These are phyloP conservation scores for Casaregolazyma lundiana DNA, from an alignment of 1,139 yeast genomes.

Conservation along the genomic window DNA sequence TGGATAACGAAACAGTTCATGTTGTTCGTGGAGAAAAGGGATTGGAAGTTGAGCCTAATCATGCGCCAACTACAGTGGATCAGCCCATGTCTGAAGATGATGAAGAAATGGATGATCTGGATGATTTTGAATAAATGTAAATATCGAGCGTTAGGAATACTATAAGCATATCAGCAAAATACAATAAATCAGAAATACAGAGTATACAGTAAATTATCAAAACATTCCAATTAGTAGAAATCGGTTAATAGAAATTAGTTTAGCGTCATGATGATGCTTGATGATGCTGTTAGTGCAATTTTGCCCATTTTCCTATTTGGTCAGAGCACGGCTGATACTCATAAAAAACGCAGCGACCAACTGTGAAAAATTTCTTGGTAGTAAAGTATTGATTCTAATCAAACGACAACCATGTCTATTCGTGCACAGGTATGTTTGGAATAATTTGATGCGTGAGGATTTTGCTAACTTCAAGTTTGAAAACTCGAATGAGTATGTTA, in stretches of 20 bases:
- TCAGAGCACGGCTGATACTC: background rate
- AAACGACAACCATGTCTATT: slow-evolving; percentile 21
- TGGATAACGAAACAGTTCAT: slow-evolving; percentile 77
- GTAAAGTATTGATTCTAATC: background rate
- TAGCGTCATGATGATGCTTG: no score
- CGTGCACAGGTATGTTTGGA: slow-evolving; percentile 23
- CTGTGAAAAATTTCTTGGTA: background rate
- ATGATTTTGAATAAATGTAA: slow-evolving; percentile 9
- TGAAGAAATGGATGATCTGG: slow-evolving; percentile 16
- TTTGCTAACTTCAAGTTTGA: slow-evolving; percentile 54
- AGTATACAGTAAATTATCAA: no score
- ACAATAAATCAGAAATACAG: no score
- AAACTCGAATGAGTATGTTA: slow-evolving; percentile 75
- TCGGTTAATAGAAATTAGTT: no score
- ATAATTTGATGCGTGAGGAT: background rate
- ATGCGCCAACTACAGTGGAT: slow-evolving; percentile 55
- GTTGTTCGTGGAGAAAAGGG: slow-evolving; percentile 59
- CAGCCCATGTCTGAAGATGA: slow-evolving; percentile 54
- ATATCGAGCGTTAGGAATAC: no score
- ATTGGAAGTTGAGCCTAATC: slow-evolving; percentile 80
- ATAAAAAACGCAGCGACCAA: background rate
- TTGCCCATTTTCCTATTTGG: background rate
- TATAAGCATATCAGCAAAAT: no score
- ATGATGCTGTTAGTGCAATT: background rate
- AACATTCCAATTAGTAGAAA: no score